A percentile compares a stretch with the other conserved stretches of the same genome.
Evolutionary conservation across 2,329 filamentous ascomycete genomes (phyloP).

Genomic region (Pseudonectria buxi): DNA sequence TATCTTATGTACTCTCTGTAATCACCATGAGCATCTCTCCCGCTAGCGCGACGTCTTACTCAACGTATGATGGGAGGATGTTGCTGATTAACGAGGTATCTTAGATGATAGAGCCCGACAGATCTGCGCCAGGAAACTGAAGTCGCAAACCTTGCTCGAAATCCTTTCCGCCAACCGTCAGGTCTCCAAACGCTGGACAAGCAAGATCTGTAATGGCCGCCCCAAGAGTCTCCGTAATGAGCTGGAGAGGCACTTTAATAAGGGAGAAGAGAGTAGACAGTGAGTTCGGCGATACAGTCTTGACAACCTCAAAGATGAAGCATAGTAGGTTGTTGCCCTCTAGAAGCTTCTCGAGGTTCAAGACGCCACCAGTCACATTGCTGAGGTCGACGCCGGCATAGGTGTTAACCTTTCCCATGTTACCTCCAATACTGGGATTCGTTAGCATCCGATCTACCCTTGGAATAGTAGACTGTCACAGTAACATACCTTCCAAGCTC

Average conservation of each 20-base stretch:
- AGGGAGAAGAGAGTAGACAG: conserved; percentile 5
- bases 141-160: conserved; percentile 2
- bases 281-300: conserved; percentile 19
- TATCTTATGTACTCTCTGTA: too few species aligned
- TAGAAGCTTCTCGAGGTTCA: conserved; percentile 32
- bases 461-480: too few species aligned
- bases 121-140: conserved; percentile 3
- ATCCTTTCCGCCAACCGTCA: conserved; percentile 4
- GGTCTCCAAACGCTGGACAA: conserved; percentile 6
- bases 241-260: conserved; percentile 2
- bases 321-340: conserved; percentile 42
- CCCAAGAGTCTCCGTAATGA: conserved; percentile 5
- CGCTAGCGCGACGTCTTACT: too few species aligned
- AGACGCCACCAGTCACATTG: conserved; percentile 38
- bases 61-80: too few species aligned
- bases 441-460: too few species aligned
- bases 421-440: conserved; percentile 39
- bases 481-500: conserved; percentile 18
- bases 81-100: too few species aligned
- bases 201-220: conserved; percentile 1
- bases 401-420: conserved; percentile 40
- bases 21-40: too few species aligned
- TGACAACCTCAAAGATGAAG: conserved; percentile 28
- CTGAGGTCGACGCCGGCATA: conserved; percentile 39
- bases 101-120: conserved; percentile 1